These are phyloP conservation scores for Yarrowia porcina DNA, from an alignment of 805 yeast genomes.

Conservation along the genomic window DNA sequence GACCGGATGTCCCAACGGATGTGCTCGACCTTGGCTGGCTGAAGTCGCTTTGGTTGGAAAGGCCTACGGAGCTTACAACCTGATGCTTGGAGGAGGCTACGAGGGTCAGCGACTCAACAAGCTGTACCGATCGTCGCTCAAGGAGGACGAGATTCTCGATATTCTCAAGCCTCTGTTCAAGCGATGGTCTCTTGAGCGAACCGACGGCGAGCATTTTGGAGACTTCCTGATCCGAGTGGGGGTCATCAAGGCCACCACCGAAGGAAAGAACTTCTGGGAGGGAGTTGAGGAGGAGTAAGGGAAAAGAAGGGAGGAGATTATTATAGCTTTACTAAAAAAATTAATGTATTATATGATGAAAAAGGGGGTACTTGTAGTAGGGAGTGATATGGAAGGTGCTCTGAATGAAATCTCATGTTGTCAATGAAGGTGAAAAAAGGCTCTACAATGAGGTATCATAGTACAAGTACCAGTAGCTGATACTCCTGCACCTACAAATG, in stretches of 20 bases:
- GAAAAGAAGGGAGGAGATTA: not conserved
- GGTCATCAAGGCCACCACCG: conserved; percentile 81
- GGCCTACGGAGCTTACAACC: conserved; percentile 87
- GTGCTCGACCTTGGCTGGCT: conserved; percentile 98
- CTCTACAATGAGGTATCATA: no score
- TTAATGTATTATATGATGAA: not conserved
- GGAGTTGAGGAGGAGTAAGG: conserved; percentile 76
- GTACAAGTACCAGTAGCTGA: no score
- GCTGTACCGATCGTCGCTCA: conserved; percentile 79
- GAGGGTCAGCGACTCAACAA: conserved; percentile 91
- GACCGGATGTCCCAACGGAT: conserved; percentile 99
- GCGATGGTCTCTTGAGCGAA: conserved; percentile 89
- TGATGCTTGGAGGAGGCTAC: conserved; percentile 94
- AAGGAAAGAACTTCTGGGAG: conserved; percentile 93
- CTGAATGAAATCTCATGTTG: no score
- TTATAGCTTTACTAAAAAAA: not conserved
- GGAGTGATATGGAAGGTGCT: no score
- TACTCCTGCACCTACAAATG: no score
- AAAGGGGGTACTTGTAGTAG: no score
- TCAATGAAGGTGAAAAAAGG: no score
- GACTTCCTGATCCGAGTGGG: conserved; percentile 86
- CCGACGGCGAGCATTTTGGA: conserved; percentile 91
- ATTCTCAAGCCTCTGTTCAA: conserved; percentile 82
- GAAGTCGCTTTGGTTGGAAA: conserved; percentile 95
- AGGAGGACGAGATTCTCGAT: conserved; percentile 80